phyloP scores from a whole-genome alignment of 2,329 filamentous ascomycete genomes.

The Botrytis hyacinthi region DNA sequence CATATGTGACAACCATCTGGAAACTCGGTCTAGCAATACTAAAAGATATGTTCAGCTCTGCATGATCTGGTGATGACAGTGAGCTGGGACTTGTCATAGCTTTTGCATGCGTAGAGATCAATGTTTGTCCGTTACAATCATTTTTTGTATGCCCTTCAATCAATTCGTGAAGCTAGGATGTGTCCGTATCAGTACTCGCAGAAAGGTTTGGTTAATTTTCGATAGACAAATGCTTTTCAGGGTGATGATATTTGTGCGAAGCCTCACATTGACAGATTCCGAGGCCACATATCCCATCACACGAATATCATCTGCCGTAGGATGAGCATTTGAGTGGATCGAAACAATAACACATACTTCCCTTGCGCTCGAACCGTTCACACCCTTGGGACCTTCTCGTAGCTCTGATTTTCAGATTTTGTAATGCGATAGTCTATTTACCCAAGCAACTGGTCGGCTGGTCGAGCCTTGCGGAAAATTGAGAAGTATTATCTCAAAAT shows the following conservation, averaged over 20 bases:
- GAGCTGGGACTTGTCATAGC: background rate
- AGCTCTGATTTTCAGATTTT: background rate
- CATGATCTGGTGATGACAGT: background rate
- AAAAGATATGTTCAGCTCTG: background rate
- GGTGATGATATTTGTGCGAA: background rate
- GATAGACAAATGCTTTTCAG: background rate
- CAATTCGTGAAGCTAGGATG: background rate
- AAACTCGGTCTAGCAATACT: background rate
- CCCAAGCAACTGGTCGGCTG: background rate
- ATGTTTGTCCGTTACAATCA: background rate
- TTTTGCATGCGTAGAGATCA: background rate
- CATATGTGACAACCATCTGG: background rate
- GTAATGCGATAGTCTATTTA: background rate
- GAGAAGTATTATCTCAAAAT: background rate
- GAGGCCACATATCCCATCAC: background rate
- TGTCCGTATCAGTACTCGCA: rapidly evolving
- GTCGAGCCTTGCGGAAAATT: background rate
- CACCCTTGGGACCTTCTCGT: background rate
- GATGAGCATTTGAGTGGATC: background rate
- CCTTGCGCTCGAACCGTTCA: background rate
- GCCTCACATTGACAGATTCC: background rate
- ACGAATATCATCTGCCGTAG: background rate
- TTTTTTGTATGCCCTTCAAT: background rate
- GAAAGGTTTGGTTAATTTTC: background rate
- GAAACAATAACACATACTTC: background rate